Evolutionary conservation across 78 protist species (phyloP).

Genomic region (Pigoraptor vietnamica): DNA sequence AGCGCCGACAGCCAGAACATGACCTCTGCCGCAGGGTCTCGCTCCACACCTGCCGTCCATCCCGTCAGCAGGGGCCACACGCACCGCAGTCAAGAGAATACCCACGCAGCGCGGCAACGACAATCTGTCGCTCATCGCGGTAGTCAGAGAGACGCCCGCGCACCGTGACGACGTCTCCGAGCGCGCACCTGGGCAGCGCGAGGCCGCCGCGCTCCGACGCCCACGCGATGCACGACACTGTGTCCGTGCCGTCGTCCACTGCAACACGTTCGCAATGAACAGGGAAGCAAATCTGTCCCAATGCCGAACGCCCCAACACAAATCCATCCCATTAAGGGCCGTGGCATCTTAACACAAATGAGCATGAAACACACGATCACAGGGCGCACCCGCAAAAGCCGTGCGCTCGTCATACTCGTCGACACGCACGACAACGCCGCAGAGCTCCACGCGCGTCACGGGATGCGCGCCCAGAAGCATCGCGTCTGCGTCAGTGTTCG

Average conservation of each 20-base stretch:
- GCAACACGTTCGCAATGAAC: not conserved
- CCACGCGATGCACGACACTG: not conserved
- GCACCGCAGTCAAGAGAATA: not conserved
- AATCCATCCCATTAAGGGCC: too few species aligned
- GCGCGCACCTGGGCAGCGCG: not conserved
- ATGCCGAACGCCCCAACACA: too few species aligned
- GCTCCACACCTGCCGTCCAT: not conserved
- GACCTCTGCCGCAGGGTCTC: not conserved
- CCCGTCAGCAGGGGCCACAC: not conserved
- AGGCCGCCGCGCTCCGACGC: not conserved
- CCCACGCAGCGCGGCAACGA: not conserved
- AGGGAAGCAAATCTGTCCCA: too few species aligned
- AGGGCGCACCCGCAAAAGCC: not conserved
- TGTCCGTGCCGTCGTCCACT: not conserved
- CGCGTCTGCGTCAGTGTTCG: not conserved
- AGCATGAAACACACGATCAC: too few species aligned
- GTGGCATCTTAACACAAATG: too few species aligned
- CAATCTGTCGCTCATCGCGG: not conserved
- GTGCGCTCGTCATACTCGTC: not conserved
- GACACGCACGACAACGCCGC: not conserved
- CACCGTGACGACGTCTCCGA: not conserved
- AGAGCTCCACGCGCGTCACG: not conserved
- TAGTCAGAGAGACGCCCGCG: not conserved
- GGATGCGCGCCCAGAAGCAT: not conserved
- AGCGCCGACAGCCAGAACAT: not conserved